Evolutionary conservation across 371 early-diverging fungal species (phyloP), one percentile per base, ranked within the genome.

Genomic region (Mucor ambiguus): DNA sequence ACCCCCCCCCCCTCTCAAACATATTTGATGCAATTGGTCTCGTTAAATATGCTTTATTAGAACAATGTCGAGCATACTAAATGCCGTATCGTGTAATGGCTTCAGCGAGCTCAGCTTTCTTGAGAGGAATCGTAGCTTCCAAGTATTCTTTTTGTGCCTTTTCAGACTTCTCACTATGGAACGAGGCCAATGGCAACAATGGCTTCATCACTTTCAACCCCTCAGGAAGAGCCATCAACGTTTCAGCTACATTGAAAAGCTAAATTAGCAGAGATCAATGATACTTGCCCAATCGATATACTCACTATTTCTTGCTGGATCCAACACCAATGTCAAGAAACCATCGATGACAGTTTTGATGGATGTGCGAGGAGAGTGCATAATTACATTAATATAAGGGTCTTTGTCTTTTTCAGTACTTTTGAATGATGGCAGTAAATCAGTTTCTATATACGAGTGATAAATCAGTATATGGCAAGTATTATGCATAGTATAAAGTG

Each of bases 331-430:
- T 16, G 66, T 63, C 57, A 86, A 69, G 43, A 85, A 80, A 8
- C 83, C 88, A 12, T 88, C 86, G 24, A 85, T 79, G 9, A 87
- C 86, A 18, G 71, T 69, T 9, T 69, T 72, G n/a, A 87, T 80
- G 7, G 81, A 71, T 9, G 83, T 80, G 28, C 70, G 69, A 20
- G 76, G 72, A 2, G 66, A 44, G 0, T 57, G 24, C 8, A 32
- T 52, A 2, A 74, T 43, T 1, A 77, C 28, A 8, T 59, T 48
- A 0, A 55, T 26, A 29, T 62, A 59, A 2, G 67, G 67, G 41
- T 54, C 58, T 24, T 58, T 24, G 3, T 58, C 26, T 7, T 38
- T 18, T 24, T 26, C 52, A 14, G 52, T 14, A 4, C 24, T 52
- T 22, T 20, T 35, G 16, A 20, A 26, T 33, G 16, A 4, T 24